Evolutionary conservation across 2,329 filamentous ascomycete species (phyloP).

Genomic region (Pestalotiopsis sp.): DNA sequence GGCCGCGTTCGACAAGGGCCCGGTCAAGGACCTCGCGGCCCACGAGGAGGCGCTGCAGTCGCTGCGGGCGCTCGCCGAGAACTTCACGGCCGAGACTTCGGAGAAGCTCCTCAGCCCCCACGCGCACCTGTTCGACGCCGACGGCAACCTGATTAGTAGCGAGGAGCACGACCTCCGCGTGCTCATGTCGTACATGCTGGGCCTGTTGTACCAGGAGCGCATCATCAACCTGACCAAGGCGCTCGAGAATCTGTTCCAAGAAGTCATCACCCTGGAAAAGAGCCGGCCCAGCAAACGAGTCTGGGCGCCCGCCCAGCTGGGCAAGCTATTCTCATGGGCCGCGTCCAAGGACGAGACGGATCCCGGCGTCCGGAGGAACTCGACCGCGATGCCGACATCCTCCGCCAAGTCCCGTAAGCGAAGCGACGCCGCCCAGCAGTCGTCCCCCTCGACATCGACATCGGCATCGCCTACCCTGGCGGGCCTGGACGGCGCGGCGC

Average conservation of each 20-base stretch:
- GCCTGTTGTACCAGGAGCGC: slow-evolving; percentile 1
- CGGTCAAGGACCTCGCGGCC: neutral
- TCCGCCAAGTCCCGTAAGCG: neutral
- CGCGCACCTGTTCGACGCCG: neutral
- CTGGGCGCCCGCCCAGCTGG: neutral
- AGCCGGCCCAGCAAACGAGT: neutral
- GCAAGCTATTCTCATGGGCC: neutral
- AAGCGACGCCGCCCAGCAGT: neutral
- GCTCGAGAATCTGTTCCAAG: neutral
- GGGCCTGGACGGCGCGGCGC: neutral
- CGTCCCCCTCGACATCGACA: neutral
- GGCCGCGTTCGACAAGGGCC: neutral
- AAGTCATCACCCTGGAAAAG: neutral
- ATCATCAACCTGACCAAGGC: slow-evolving; percentile 1
- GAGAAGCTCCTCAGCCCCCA: neutral
- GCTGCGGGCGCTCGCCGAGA: neutral
- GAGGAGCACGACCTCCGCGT: neutral
- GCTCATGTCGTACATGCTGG: neutral
- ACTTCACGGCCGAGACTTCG: neutral
- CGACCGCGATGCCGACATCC: neutral
- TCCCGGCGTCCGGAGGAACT: neutral
- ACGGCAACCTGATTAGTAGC: neutral
- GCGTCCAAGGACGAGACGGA: neutral
- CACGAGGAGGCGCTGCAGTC: neutral
- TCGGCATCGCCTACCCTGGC: neutral